Conservation (phyloP, 768 basidiomycete genomes). For the Leccinum incarnatum region DNA sequence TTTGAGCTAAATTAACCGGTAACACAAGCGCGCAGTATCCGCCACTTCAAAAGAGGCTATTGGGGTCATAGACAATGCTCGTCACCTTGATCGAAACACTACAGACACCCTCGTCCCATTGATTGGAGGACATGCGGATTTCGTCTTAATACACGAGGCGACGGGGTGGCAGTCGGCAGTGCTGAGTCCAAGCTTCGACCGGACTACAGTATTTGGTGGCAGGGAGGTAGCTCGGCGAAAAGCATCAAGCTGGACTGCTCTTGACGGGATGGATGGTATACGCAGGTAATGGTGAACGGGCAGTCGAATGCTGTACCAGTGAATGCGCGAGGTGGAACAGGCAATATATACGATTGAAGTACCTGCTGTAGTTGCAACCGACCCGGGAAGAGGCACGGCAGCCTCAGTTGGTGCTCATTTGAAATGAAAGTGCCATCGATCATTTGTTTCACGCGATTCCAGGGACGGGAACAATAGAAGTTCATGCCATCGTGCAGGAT, state of each 20-base stretch:
- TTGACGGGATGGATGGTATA: conserved; percentile 13
- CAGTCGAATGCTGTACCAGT: conserved; percentile 1
- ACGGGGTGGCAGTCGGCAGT: conserved; percentile 44
- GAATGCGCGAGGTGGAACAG: neutral
- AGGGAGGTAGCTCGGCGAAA: conserved; percentile 17
- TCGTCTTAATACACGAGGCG: conserved; percentile 55
- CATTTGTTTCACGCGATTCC: neutral
- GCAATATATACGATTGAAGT: neutral
- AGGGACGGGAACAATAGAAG: conserved; percentile 7
- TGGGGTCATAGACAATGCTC: conserved; percentile 25
- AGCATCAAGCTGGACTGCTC: conserved; percentile 15
- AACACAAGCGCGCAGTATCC: conserved; percentile 48
- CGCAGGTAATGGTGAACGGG: neutral
- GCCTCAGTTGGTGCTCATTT: neutral
- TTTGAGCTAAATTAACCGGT: conserved; percentile 3
- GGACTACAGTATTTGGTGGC: conserved; percentile 19
- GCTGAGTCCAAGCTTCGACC: conserved; percentile 41
- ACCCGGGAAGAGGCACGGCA: neutral
- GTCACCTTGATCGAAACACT: neutral
- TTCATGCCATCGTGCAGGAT: neutral
- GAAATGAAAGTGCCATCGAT: neutral
- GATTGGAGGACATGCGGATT: conserved; percentile 49
- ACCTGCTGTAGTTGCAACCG: neutral
- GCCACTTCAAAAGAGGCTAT: conserved; percentile 51
- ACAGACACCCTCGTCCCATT: conserved; percentile 33